phyloP scores from a whole-genome alignment of 2,329 filamentous ascomycete species.

The Harringtonia aguacate region DNA sequence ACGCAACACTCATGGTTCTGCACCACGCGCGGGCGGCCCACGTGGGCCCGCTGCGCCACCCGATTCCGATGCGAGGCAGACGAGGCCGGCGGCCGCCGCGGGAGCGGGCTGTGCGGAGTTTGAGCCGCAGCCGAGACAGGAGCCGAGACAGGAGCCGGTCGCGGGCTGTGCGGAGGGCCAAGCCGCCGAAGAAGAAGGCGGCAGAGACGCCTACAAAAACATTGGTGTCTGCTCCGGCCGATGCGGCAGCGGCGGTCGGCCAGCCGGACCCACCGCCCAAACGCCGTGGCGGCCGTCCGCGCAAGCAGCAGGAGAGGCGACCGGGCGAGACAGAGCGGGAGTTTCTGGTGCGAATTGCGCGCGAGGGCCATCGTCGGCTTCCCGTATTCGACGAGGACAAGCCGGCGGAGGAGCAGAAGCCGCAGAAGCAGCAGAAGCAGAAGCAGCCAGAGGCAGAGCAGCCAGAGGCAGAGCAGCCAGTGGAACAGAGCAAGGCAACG shows the following conservation, averaged over 20 bases:
- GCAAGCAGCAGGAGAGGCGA: conserved; percentile 25
- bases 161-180: no score
- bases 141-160: no score
- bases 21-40: conserved; percentile 54
- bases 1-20: conserved; percentile 58
- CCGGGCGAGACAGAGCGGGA: conserved; percentile 35
- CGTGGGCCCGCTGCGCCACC: conserved; percentile 14
- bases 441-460: neutral
- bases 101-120: no score
- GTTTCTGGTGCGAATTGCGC: conserved; percentile 36
- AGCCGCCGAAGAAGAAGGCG: no score
- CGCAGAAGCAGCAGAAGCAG: conserved; percentile 6
- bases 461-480: neutral
- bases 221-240: no score
- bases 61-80: no score
- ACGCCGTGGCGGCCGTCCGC: conserved; percentile 21
- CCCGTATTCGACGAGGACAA: conserved; percentile 2
- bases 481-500: neutral
- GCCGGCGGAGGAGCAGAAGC: conserved; percentile 7
- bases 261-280: neutral
- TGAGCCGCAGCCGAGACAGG: no score
- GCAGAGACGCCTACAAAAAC: no score
- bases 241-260: no score
- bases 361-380: conserved; percentile 18
- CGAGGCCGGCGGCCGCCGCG: no score